A percentile compares a stretch with the other conserved stretches of the same genome.
Conservation (phyloP, 768 basidiomycete species). For the Agrocybe praecox region DNA sequence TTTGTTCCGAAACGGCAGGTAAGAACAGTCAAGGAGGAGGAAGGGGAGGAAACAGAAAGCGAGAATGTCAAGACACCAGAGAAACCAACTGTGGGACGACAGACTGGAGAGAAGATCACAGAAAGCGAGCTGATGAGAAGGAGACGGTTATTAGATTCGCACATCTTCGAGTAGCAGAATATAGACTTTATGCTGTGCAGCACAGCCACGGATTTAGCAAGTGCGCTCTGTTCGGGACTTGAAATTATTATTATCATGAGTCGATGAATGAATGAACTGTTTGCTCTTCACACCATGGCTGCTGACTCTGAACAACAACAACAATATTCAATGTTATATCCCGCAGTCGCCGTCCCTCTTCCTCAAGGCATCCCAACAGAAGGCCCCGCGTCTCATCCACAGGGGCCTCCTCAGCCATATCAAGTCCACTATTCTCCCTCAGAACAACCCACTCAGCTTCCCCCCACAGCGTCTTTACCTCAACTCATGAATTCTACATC, state of each 20-base stretch:
- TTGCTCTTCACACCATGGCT: constrained; percentile 34
- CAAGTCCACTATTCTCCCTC: constrained; percentile 40
- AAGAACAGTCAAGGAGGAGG: constrained; percentile 15
- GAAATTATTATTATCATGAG: neutral
- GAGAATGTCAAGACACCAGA: constrained; percentile 13
- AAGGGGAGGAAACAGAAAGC: constrained; percentile 3
- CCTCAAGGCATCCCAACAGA: constrained; percentile 45
- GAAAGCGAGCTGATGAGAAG: constrained; percentile 80
- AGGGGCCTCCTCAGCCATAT: constrained; percentile 41
- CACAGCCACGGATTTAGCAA: constrained; percentile 37
- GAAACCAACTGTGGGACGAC: constrained; percentile 10
- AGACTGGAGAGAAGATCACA: constrained; percentile 70
- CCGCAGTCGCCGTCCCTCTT: constrained; percentile 40
- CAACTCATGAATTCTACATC: constrained; percentile 25
- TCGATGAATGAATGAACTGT: constrained; percentile 18
- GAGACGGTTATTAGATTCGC: constrained; percentile 74
- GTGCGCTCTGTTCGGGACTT: constrained; percentile 13
- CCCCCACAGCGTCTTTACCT: constrained; percentile 26
- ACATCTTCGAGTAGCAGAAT: constrained; percentile 51
- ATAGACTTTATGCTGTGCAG: constrained; percentile 27
- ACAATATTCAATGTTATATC: constrained; percentile 34
- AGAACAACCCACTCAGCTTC: constrained; percentile 33
- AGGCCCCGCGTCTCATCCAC: constrained; percentile 44
- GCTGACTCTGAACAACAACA: constrained; percentile 31
- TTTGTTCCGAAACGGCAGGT: constrained; percentile 60